Base-by-base conservation (phyloP, 345 rosid species). In the Acer yangbiense region DNA sequence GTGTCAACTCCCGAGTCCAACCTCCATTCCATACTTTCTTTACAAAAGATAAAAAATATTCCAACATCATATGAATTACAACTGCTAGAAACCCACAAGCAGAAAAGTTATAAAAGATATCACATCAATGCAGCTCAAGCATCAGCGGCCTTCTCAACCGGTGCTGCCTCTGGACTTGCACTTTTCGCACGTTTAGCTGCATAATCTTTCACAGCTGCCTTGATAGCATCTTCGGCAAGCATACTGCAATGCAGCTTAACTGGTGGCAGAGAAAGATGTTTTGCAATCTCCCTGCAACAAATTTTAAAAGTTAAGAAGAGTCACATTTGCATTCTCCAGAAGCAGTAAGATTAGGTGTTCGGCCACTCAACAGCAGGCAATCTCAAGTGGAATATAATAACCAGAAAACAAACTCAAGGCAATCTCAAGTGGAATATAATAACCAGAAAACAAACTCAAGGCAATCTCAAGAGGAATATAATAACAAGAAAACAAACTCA, bases 141-240 rank as follows among this genome's bases (percentile, higher is more conserved):
- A 76, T 83, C 68, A 18, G 90, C 82, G 7, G 91, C 87, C 83
- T 87, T 81, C 72, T 83, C 92, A 0, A 78, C 76, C 17, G 83
- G 84, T 13, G 74, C 78, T 48, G 76, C 74, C 23, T 73, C 77
- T 29, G 82, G 72, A 20, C 68, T 52, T 44, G 60, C 82, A 63
- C 72, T 87, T 71, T 87, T 90, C 44, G 80, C 77, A 41, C 79
- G 94, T 77, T 94, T 94, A 32, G 89, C 87, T 77, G 93, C 87
- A 52, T 88, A 92, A 76, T 97, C 96, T 83, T 93, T 91, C 13
- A 94, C 93, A 52, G 99, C 99, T 11, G 99, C 99, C 93, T 97
- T 97, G 79, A 97, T 94, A 41, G 98, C 99, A 79, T 97, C 99
- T 89, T 97, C 99, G 0, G 99, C 99, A 71, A 97, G 95, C 98